phyloP scores from a whole-genome alignment of 768 basidiomycete species.

The Hypholoma fasciculare region DNA sequence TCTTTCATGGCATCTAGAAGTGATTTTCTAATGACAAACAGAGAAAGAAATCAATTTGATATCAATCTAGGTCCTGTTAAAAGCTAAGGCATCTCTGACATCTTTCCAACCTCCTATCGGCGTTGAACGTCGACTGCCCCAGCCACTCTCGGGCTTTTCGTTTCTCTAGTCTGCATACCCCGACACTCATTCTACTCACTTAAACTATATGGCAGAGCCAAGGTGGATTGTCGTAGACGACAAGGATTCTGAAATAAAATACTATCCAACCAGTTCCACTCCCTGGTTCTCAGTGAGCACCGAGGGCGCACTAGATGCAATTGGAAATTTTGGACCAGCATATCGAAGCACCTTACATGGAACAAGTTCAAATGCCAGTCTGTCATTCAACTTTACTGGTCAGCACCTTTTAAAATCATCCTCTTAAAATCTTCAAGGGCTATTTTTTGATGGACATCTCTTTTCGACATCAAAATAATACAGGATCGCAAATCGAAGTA shows the following conservation, averaged over 20 bases:
- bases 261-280: constrained; percentile 21
- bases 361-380: constrained; percentile 25
- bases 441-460: too few relatives aligned
- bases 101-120: too few relatives aligned
- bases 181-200: neutral
- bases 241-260: constrained; percentile 23
- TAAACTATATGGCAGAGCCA: neutral
- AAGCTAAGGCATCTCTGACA: too few relatives aligned
- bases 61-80: too few relatives aligned
- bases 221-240: constrained; percentile 34
- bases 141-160: too few relatives aligned
- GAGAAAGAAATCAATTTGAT: too few relatives aligned
- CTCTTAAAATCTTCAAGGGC: neutral
- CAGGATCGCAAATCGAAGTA: constrained; percentile 17
- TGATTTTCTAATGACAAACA: too few relatives aligned
- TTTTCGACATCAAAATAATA: neutral
- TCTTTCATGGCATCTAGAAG: too few relatives aligned
- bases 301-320: constrained; percentile 21
- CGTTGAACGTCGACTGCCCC: too few relatives aligned
- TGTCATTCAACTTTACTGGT: constrained; percentile 32
- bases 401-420: neutral
- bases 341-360: constrained; percentile 31
- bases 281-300: constrained; percentile 28
- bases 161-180: too few relatives aligned
- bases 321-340: constrained; percentile 32